These are phyloP conservation scores for Aphanocladium album DNA, from an alignment of 2,329 filamentous ascomycete genomes.

Conservation along the genomic window DNA sequence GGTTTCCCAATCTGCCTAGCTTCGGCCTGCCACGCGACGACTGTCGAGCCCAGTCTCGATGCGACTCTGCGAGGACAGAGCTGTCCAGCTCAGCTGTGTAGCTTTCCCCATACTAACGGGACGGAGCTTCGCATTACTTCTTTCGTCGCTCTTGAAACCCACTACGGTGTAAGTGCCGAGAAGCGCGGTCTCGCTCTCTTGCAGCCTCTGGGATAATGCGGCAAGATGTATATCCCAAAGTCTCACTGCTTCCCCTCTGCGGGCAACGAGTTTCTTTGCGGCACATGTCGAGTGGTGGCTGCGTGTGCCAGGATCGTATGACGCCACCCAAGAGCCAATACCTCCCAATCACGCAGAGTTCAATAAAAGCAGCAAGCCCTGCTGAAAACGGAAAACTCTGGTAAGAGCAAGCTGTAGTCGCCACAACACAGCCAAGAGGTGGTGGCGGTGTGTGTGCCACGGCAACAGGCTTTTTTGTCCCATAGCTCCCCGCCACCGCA, in stretches of 20 bases:
- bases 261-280: background rate
- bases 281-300: background rate
- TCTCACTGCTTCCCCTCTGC: background rate
- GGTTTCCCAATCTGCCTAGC: background rate
- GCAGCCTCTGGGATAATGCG: background rate
- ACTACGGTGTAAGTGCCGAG: background rate
- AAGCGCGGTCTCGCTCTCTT: background rate
- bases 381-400: background rate
- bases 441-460: background rate
- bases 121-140: background rate
- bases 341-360: background rate
- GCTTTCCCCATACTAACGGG: background rate
- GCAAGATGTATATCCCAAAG: background rate
- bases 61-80: background rate
- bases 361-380: background rate
- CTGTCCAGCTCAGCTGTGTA: background rate
- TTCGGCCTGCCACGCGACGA: conserved; percentile 4
- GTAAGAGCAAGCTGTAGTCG: background rate
- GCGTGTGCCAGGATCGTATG: background rate
- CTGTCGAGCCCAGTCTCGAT: background rate
- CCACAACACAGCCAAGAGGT: background rate
- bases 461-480: background rate
- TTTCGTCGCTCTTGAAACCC: conserved; percentile 2
- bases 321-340: background rate
- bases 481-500: background rate